phyloP scores from a whole-genome alignment of 2,329 filamentous ascomycete genomes.

The Zelopaecilomyces penicillatus region DNA sequence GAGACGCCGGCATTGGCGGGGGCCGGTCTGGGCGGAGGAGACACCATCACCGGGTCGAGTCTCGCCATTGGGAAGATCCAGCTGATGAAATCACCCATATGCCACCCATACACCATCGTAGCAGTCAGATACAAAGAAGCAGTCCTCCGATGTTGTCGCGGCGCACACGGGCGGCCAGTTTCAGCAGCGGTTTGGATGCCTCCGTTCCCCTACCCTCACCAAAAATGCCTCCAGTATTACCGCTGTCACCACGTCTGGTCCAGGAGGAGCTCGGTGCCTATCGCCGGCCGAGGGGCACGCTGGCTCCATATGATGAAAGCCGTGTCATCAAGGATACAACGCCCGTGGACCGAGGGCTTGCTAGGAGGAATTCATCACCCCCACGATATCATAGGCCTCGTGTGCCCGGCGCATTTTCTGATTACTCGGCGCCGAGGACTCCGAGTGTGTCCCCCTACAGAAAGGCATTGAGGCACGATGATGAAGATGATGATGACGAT shows the following conservation, averaged over 20 bases:
- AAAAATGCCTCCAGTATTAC: not conserved
- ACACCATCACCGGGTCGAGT: constrained; percentile 12
- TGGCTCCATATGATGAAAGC: constrained; percentile 16
- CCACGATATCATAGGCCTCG: constrained; percentile 5
- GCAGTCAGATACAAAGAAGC: constrained; percentile 13
- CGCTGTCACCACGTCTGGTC: constrained; percentile 15
- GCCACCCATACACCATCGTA: no score
- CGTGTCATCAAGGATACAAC: constrained; percentile 2
- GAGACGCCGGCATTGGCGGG: constrained; percentile 21
- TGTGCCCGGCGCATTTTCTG: constrained; percentile 9
- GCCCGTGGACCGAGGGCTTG: constrained; percentile 5
- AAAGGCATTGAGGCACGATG: constrained; percentile 12
- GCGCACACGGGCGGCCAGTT: constrained; percentile 19
- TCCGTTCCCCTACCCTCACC: constrained; percentile 8
- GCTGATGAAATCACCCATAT: constrained; percentile 10
- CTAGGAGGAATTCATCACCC: constrained; percentile 8
- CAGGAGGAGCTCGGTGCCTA: constrained; percentile 23
- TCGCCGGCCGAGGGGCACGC: constrained; percentile 19
- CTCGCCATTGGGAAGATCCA: constrained; percentile 10
- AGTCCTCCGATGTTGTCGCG: constrained; percentile 13
- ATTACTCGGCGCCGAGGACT: constrained; percentile 6
- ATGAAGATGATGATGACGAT: constrained; percentile 13
- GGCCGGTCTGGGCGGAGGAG: constrained; percentile 19
- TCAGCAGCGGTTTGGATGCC: constrained; percentile 19
- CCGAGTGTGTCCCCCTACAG: constrained; percentile 6